Evolutionary conservation across 2,329 filamentous ascomycete species (phyloP).

Genomic region (Botryotinia narcissicola): DNA sequence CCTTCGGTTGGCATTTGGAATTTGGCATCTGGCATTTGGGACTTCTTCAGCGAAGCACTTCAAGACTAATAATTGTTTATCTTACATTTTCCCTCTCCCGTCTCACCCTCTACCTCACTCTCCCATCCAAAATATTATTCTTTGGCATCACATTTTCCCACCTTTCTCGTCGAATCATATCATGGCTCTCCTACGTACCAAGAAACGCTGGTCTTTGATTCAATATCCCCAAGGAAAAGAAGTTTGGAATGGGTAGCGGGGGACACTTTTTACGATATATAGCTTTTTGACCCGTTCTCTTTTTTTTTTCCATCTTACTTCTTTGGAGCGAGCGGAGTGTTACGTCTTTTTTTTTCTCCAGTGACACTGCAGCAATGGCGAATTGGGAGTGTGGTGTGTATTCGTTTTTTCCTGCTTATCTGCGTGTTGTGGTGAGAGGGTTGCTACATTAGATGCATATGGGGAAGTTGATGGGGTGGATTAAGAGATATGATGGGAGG

Average conservation of each 20-base stretch:
- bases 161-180: conserved; percentile 23
- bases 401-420: conserved; percentile 1
- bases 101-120: conserved; percentile 3
- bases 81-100: conserved; percentile 22
- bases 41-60: conserved; percentile 25
- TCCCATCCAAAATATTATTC: conserved; percentile 1
- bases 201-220: conserved; percentile 31
- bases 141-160: conserved; percentile 27
- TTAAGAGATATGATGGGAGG: background rate
- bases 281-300: conserved; percentile 31
- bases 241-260: conserved; percentile 20
- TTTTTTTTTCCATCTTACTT: conserved; percentile 14
- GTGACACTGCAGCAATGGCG: conserved; percentile 32
- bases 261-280: conserved; percentile 32
- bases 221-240: conserved; percentile 20
- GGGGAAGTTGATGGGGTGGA: background rate
- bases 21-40: conserved; percentile 29
- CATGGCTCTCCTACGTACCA: conserved; percentile 28
- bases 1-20: conserved; percentile 26
- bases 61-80: conserved; percentile 36
- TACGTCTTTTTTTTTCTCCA: conserved; percentile 2
- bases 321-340: conserved; percentile 19
- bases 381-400: conserved; percentile 29
- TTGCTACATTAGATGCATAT: conserved; percentile 9
- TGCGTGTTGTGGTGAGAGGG: background rate